These are phyloP conservation scores for Gloeostereum incarnatum DNA, from an alignment of 768 basidiomycete species.

Conservation along the genomic window DNA sequence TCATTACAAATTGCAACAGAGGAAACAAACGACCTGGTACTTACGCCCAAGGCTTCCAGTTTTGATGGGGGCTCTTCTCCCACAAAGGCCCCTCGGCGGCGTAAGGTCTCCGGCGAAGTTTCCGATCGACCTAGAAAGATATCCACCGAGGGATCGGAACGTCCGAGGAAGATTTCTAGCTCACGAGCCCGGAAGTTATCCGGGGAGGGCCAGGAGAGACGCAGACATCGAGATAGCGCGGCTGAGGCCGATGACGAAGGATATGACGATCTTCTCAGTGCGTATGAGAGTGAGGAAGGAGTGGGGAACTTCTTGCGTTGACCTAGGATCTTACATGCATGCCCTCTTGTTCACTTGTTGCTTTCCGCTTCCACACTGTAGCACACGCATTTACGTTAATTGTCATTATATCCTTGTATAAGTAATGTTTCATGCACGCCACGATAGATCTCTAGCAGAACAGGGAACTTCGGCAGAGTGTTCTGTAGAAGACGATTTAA, in stretches of 20 bases:
- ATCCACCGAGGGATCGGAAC: constrained; percentile 26
- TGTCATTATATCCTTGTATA: too few relatives aligned
- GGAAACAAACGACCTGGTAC: constrained; percentile 36
- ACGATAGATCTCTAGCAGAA: constrained; percentile 51
- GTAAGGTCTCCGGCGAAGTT: constrained; percentile 15
- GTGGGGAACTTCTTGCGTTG: too few relatives aligned
- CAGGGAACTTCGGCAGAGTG: constrained; percentile 50
- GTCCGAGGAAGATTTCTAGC: constrained; percentile 9
- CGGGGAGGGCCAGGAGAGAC: constrained; percentile 21
- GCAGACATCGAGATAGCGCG: constrained; percentile 44
- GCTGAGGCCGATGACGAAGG: constrained; percentile 68
- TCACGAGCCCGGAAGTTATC: constrained; percentile 20
- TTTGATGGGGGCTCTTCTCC: constrained; percentile 31
- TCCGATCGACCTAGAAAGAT: constrained; percentile 28
- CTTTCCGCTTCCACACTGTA: too few relatives aligned
- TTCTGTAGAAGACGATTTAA: constrained; percentile 31
- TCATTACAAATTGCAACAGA: constrained; percentile 43
- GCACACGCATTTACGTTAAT: too few relatives aligned
- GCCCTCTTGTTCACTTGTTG: too few relatives aligned
- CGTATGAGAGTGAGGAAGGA: constrained; percentile 75
- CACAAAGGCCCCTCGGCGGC: constrained; percentile 16
- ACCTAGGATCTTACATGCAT: too few relatives aligned
- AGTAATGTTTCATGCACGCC: constrained; percentile 44
- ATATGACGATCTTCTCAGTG: constrained; percentile 70
- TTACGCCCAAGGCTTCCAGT: constrained; percentile 47